Base-by-base conservation (phyloP, 768 basidiomycete genomes). In the Glaciozyma antarctica region DNA sequence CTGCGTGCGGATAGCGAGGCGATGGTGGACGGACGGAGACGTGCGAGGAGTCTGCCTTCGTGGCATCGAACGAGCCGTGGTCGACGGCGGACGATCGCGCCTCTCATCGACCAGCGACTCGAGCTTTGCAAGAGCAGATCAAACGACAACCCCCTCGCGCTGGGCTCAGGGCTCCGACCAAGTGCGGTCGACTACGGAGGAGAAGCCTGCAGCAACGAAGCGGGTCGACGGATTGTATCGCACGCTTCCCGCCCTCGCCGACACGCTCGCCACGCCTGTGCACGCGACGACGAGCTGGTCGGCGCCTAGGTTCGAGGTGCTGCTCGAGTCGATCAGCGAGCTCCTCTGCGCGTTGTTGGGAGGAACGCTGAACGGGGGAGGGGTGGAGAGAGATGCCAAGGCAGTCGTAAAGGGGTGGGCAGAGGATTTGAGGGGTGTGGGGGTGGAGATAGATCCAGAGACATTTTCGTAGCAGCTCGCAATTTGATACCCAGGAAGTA, bases 11-110 rank as follows among this genome's bases (percentile, higher is more conserved):
- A 30, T 22, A 4, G 41, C 51, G n/a, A 52, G n/a, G 38, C 10
- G 38, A 24, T 69, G 59, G 58, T 69, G 68, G 68, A n/a, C 21
- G 5, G 68, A 69, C 3, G 68, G 68, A 9, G 56, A 54, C 10
- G 32, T 69, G 6, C 17, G 26, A 5, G 58, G 17, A 3, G 22
- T 63, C 5, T 65, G 68, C 52, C 28, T 49, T 15, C 10, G 5
- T 10, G 68, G 68, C 2, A 26, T 62, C 30, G 55, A 61, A 22
- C 38, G 48, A 9, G 43, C 38, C 38, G 38, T 15, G 12, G 13
- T 41, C 38, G 38, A 41, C 38, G 38, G 13, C 6, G 58, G 16
- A 3, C 21, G 32, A n/a, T 7, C 16, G 16, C 3, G 10, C 10
- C 7, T 12, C 13, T n/a, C 7, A n/a, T 2, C 32, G 48, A 10